Evolutionary conservation across 495 filamentous ascomycete genomes (phyloP), one percentile per base, ranked within the genome.

Genomic region (Aspergillus sparsus): DNA sequence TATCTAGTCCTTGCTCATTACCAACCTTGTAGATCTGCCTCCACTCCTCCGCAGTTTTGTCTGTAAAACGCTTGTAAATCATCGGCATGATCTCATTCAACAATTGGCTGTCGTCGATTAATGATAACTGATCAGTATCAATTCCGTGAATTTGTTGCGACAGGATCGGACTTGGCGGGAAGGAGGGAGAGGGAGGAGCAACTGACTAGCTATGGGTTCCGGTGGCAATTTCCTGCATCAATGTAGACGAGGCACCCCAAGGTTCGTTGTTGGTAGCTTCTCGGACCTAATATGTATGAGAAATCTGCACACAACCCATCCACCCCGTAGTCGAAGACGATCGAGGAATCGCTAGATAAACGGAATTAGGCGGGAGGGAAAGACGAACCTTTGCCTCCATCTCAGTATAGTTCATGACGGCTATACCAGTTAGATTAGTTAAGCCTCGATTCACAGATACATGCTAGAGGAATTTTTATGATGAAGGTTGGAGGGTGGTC

Each of bases 1-100:
- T 54, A 21, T 5, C 42, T 45, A 1, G 6, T 35, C 27, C 44
- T 18, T 4, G 27, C 16, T 47, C 44, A 10, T 15, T 18, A 7
- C 44, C 42, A 7, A 88, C 87, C 82, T 99, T 99, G 80, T 98
- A 99, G 61, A 98, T 99, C 72, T 99, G 94, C 62, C 95, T 86
- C 94, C 94, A 99, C 74, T 99, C 94, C 71, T 99, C 94, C 46
- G 95, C 92, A 16, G 91, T 82, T 77, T 99, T 99, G 71, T 99
- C 94, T 55, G 94, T 99, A 69, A 99, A 99, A 49, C 94, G 89
- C 69, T 95, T 95, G 80, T 99, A 99, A 65, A 99, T 97, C 90
- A 99, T 90, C 49, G 94, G 94, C 94, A 99, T 99, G 70, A 99
- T 98, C 74, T 99, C 94, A 71, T 97, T 98, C 36, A 99, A 89